These are phyloP conservation scores for Yamadazyma phyllophila DNA, from an alignment of 805 yeast species.

Conservation along the genomic window DNA sequence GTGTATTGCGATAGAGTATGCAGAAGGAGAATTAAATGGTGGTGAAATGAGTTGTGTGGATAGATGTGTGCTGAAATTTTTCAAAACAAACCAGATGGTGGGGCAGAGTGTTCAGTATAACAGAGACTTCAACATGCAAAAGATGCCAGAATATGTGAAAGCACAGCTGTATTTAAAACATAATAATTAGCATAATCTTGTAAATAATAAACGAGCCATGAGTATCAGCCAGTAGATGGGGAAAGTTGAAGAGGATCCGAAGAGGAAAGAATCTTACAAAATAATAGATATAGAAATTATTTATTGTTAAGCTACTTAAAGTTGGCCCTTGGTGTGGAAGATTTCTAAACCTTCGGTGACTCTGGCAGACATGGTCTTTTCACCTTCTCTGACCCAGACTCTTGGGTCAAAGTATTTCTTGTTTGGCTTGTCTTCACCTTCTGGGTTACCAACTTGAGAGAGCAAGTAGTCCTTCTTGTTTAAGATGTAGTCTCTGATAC, in stretches of 20 bases:
- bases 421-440: conserved; percentile 98
- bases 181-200: not conserved
- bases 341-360: conserved; percentile 76
- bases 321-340: conserved; percentile 76
- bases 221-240: not conserved
- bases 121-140: conserved; percentile 14
- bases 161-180: conserved; percentile 7
- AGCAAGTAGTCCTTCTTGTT: conserved; percentile 92
- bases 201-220: not conserved
- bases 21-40: conserved; percentile 78
- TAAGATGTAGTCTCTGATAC: conserved; percentile 97
- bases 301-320: conserved; percentile 20
- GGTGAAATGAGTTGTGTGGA: conserved; percentile 84
- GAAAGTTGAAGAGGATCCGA: too few relatives aligned
- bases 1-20: conserved; percentile 83
- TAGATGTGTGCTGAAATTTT: conserved; percentile 82
- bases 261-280: too few relatives aligned
- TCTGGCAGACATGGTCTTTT: conserved; percentile 93
- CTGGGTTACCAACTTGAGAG: conserved; percentile 97
- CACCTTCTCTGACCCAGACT: conserved; percentile 99
- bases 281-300: too few relatives aligned
- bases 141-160: conserved; percentile 43
- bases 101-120: conserved; percentile 51
- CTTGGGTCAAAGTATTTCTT: conserved; percentile 99
- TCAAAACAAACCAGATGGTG: conserved; percentile 62